These are phyloP conservation scores for Phalaenopsis aphrodite DNA, from an alignment of 106 monocot species.

Conservation along the genomic window DNA sequence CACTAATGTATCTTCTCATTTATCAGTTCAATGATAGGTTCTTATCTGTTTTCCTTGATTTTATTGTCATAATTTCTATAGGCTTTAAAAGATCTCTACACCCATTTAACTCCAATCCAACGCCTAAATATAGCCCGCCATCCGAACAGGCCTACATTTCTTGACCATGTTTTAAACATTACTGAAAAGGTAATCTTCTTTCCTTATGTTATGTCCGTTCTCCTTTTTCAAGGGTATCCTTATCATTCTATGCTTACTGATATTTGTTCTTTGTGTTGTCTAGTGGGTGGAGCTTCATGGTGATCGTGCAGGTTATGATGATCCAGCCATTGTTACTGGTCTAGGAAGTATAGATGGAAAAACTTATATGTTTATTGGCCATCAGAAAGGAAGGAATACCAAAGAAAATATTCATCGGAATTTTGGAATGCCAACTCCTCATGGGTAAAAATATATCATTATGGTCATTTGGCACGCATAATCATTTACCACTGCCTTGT, in stretches of 20 bases:
- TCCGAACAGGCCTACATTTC: conserved; percentile 87
- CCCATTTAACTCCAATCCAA: conserved; percentile 73
- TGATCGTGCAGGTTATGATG: conserved; percentile 90
- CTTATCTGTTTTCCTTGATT: background rate
- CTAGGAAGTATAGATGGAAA: conserved; percentile 77
- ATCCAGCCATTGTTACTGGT: conserved; percentile 84
- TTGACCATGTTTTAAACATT: conserved; percentile 79
- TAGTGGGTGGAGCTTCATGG: conserved; percentile 98
- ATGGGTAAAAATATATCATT: conserved; percentile 48
- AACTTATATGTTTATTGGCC: conserved; percentile 83
- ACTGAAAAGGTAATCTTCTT: conserved; percentile 57
- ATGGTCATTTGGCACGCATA: background rate
- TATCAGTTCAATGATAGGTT: background rate
- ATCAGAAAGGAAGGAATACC: conserved; percentile 90
- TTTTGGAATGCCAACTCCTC: conserved; percentile 97
- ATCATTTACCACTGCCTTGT: background rate
- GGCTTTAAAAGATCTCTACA: conserved; percentile 66
- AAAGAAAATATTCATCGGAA: conserved; percentile 89
- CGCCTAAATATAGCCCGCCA: conserved; percentile 72
- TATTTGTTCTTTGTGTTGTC: conserved; percentile 9
- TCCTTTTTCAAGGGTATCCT: background rate
- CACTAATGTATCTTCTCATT: background rate
- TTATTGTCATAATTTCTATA: conserved; percentile 22
- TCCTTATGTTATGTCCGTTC: background rate
- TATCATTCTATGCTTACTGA: background rate